Conservation (phyloP, 2,329 filamentous ascomycete genomes). For the Colletotrichum cordylinicola region DNA sequence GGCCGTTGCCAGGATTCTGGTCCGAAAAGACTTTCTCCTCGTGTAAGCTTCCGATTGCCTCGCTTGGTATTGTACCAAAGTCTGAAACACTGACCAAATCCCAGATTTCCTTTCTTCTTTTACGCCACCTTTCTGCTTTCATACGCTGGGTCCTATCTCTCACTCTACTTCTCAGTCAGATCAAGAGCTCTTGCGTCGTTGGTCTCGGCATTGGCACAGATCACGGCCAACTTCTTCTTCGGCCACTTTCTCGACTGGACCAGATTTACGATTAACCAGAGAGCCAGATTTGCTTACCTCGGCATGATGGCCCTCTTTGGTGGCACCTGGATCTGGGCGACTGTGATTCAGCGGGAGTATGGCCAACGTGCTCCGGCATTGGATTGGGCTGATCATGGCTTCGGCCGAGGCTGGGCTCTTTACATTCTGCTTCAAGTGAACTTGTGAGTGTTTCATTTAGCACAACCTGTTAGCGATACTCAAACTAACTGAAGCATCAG, state of each 20-base stretch:
- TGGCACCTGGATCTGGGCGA: conserved; percentile 27
- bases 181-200: conserved; percentile 24
- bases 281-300: conserved; percentile 24
- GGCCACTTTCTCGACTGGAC: conserved; percentile 28
- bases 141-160: conserved; percentile 27
- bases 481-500: not conserved
- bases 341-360: conserved; percentile 25
- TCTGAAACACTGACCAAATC: rapidly evolving
- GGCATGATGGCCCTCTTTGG: conserved; percentile 25
- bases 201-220: conserved; percentile 24
- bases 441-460: not conserved
- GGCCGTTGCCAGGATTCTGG: not conserved
- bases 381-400: conserved; percentile 25
- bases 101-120: conserved; percentile 5
- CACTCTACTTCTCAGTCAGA: conserved; percentile 25
- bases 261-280: conserved; percentile 20
- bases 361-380: conserved; percentile 12
- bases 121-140: conserved; percentile 20
- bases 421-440: conserved; percentile 27
- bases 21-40: conserved; percentile 15
- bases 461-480: not conserved
- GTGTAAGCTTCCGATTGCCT: not conserved
- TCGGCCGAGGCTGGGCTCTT: conserved; percentile 27
- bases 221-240: conserved; percentile 26
- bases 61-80: rapidly evolving